A percentile compares a stretch with the other conserved stretches of the same genome.
Evolutionary conservation across 2,329 filamentous ascomycete species (phyloP).

Genomic region (Colletotrichum acutatum): DNA sequence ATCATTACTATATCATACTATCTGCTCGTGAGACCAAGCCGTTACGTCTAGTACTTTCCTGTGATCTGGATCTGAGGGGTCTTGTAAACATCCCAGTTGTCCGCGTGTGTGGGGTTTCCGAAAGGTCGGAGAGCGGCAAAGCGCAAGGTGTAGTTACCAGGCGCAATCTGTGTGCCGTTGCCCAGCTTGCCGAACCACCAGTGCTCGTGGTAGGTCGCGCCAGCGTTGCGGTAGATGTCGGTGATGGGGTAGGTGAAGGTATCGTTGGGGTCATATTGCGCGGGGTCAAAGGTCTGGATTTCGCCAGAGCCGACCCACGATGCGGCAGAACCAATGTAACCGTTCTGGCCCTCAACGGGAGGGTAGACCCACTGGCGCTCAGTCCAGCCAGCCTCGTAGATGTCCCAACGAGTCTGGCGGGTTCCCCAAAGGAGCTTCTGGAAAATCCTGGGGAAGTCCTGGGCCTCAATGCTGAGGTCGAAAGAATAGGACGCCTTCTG

Average conservation of each 20-base stretch:
- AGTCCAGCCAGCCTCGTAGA: constrained; percentile 42
- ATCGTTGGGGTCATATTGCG: constrained; percentile 40
- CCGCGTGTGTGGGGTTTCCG: constrained; percentile 51
- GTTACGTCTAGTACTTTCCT: constrained; percentile 36
- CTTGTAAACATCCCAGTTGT: constrained; percentile 54
- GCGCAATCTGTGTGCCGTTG: constrained; percentile 53
- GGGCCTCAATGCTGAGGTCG: constrained; percentile 32
- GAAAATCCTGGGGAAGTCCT: constrained; percentile 38
- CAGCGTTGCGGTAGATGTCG: constrained; percentile 37
- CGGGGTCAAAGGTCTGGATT: constrained; percentile 37
- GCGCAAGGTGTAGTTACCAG: constrained; percentile 54
- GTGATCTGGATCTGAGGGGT: constrained; percentile 46
- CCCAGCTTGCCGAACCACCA: constrained; percentile 58
- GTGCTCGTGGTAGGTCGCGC: constrained; percentile 32
- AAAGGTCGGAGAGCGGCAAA: constrained; percentile 54
- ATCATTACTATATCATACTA: constrained; percentile 12
- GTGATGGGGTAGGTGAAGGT: constrained; percentile 41
- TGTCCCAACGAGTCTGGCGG: constrained; percentile 34
- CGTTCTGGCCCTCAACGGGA: constrained; percentile 41
- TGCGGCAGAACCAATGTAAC: constrained; percentile 44
- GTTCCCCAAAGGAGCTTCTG: constrained; percentile 40
- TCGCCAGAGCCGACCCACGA: constrained; percentile 38
- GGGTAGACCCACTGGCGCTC: constrained; percentile 43
- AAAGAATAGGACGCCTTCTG: constrained; percentile 27
- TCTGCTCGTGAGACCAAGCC: neutral